Conservation (phyloP, 2,329 filamentous ascomycete species). For the Hymenoscyphus occultus region DNA sequence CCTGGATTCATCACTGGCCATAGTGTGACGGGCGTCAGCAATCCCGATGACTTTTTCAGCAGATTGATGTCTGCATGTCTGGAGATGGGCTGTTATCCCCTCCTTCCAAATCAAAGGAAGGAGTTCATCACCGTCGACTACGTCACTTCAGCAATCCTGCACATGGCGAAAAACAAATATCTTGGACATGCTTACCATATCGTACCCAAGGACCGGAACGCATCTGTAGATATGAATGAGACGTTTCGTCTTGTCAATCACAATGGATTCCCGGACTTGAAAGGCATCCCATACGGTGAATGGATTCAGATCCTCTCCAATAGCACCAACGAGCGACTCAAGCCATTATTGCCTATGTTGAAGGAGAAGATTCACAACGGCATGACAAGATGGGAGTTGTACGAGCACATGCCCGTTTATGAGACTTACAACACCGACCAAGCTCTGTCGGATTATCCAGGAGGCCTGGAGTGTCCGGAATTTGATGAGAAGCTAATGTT, state of each 20-base stretch:
- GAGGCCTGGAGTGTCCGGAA: background rate
- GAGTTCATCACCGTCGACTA: constrained; percentile 8
- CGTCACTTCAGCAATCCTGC: background rate
- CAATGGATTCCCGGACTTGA: background rate
- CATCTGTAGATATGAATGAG: constrained; percentile 2
- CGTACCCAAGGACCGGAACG: background rate
- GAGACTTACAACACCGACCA: constrained; percentile 5
- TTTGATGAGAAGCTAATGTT: background rate
- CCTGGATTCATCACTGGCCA: constrained; percentile 7
- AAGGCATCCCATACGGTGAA: background rate
- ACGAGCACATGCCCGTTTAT: background rate
- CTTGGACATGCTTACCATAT: constrained; percentile 1
- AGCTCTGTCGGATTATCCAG: constrained; percentile 2
- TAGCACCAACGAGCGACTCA: background rate
- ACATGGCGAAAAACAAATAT: constrained; percentile 4
- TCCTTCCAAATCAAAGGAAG: constrained; percentile 3
- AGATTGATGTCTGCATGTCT: constrained; percentile 1
- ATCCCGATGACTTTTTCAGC: constrained; percentile 5
- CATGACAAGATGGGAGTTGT: constrained; percentile 1
- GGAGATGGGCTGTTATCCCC: background rate
- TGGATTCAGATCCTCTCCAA: constrained; percentile 1
- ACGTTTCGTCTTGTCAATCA: background rate
- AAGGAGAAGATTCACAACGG: constrained; percentile 4
- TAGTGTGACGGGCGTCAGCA: constrained; percentile 3
- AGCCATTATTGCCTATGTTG: background rate